These are phyloP conservation scores for Gymnopilus dilepis DNA, from an alignment of 768 basidiomycete species.

Conservation along the genomic window DNA sequence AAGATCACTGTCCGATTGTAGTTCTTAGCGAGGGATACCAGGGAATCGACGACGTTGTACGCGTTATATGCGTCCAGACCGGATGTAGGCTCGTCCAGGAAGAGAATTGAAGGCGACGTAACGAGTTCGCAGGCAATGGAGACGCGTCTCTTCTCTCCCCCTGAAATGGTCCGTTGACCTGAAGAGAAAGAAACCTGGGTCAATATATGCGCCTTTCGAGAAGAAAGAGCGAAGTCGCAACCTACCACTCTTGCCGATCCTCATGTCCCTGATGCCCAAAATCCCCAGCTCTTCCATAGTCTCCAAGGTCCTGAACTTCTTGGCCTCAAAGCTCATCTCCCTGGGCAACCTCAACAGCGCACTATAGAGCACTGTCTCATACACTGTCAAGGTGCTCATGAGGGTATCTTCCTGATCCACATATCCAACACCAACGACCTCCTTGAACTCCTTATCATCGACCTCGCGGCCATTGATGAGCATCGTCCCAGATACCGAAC, in stretches of 20 bases:
- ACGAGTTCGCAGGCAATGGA: conserved; percentile 98
- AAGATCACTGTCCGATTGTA: conserved; percentile 97
- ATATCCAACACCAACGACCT: conserved; percentile 90
- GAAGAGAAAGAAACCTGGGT: neutral
- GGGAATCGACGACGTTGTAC: conserved; percentile 89
- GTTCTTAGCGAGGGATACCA: conserved; percentile 82
- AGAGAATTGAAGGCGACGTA: conserved; percentile 93
- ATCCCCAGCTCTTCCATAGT: conserved; percentile 97
- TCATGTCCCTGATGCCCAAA: conserved; percentile 83
- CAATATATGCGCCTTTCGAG: neutral
- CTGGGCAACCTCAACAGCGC: conserved; percentile 88
- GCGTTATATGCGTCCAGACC: conserved; percentile 97
- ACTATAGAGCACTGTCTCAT: conserved; percentile 95
- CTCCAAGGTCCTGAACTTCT: conserved; percentile 92
- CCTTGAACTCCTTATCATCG: conserved; percentile 74
- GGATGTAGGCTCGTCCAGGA: conserved; percentile 97
- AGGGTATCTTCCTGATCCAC: conserved; percentile 99
- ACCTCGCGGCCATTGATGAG: conserved; percentile 89
- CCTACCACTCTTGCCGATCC: conserved; percentile 88
- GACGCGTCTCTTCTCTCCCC: conserved; percentile 96
- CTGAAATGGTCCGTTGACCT: conserved; percentile 92
- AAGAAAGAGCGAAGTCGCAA: conserved; percentile 8
- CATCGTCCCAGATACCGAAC: conserved; percentile 71
- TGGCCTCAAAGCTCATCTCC: conserved; percentile 96
- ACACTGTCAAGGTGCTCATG: conserved; percentile 96